Percentiles rank a stretch among this genome's conserved stretches.
These are phyloP conservation scores for Cunninghamia lanceolata DNA, from an alignment of 75 land plant species.

Conservation along the genomic window DNA sequence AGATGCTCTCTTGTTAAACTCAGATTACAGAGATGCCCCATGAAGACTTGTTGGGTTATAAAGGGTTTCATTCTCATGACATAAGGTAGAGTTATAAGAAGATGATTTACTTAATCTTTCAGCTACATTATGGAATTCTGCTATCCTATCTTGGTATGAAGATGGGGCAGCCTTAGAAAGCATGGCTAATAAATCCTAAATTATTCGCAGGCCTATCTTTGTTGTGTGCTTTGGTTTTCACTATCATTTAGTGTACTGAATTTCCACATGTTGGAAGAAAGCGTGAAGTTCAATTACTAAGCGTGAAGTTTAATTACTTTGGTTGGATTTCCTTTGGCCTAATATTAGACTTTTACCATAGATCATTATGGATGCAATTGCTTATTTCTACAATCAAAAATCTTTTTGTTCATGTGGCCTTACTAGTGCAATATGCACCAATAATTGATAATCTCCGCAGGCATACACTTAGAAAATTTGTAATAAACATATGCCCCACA, in stretches of 20 bases:
- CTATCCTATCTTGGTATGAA: conserved; percentile 47
- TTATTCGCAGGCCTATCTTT: neutral
- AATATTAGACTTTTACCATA: no score
- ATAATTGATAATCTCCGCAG: no score
- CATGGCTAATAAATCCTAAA: neutral
- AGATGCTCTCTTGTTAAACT: conserved; percentile 73
- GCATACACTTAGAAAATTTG: no score
- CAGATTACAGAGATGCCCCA: conserved; percentile 35
- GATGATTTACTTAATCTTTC: conserved; percentile 26
- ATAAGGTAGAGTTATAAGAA: neutral
- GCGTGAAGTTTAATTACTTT: no score
- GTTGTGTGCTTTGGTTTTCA: neutral
- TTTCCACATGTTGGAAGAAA: neutral
- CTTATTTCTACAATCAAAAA: no score
- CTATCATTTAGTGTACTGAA: neutral
- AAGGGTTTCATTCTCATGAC: neutral
- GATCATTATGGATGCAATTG: no score
- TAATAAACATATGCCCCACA: no score
- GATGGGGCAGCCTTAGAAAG: conserved; percentile 10
- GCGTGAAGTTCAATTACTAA: no score
- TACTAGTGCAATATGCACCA: no score
- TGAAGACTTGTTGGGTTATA: conserved; percentile 15
- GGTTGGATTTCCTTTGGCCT: no score
- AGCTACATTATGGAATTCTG: conserved; percentile 35
- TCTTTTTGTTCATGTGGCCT: no score